phyloP scores from a whole-genome alignment of 805 yeast genomes.

The Candida ascalaphidarum region DNA sequence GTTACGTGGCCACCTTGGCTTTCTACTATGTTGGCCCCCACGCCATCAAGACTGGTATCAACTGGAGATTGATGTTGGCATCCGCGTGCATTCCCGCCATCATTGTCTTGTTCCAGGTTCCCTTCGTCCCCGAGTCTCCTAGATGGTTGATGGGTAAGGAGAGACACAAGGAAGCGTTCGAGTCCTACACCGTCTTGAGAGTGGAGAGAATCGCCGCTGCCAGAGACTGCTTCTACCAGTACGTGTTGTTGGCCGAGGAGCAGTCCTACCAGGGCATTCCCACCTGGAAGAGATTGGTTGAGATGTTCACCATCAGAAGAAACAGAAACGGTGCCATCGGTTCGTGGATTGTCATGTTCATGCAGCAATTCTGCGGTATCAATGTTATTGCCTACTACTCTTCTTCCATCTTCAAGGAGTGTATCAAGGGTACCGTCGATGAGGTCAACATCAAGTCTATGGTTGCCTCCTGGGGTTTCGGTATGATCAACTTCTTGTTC shows the following conservation, averaged over 20 bases:
- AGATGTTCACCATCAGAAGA: constrained; percentile 65
- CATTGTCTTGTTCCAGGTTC: constrained; percentile 40
- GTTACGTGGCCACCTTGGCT: constrained; percentile 52
- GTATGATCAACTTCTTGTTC: constrained; percentile 70
- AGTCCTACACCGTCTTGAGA: constrained; percentile 40
- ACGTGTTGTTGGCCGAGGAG: constrained; percentile 53
- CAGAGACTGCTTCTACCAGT: constrained; percentile 54
- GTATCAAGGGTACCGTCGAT: no score
- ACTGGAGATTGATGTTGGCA: constrained; percentile 65
- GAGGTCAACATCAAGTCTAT: constrained; percentile 43
- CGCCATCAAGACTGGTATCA: constrained; percentile 36
- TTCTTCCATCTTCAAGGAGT: constrained; percentile 61
- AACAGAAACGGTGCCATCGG: constrained; percentile 78
- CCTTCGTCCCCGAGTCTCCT: constrained; percentile 61
- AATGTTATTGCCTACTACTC: constrained; percentile 85
- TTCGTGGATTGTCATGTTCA: constrained; percentile 75
- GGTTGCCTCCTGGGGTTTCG: constrained; percentile 82
- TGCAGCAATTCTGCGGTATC: constrained; percentile 89
- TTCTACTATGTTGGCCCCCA: constrained; percentile 44
- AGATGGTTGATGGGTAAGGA: constrained; percentile 57
- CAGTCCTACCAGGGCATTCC: constrained; percentile 39
- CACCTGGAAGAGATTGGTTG: constrained; percentile 38
- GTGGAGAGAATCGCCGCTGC: constrained; percentile 47
- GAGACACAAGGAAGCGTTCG: constrained; percentile 40
- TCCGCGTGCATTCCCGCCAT: constrained; percentile 50